phyloP scores from a whole-genome alignment of 768 basidiomycete species.

The Pleurotus salmoneostramineus region DNA sequence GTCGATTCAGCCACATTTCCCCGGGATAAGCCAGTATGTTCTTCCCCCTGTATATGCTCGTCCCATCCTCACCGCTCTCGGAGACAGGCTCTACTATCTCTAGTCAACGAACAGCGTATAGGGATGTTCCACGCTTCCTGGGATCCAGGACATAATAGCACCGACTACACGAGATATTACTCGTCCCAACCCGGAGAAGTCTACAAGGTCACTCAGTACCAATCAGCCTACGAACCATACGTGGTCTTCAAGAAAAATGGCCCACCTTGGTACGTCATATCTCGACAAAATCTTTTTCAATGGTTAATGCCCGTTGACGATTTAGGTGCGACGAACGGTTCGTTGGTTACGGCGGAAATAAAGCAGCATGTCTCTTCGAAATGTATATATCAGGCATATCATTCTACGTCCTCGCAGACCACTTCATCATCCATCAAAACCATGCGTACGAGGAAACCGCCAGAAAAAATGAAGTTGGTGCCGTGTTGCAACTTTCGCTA shows the following conservation, averaged over 20 bases:
- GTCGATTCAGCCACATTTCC: constrained; percentile 59
- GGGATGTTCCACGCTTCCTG: constrained; percentile 78
- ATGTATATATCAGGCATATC: constrained; percentile 86
- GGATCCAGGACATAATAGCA: constrained; percentile 77
- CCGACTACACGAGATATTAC: constrained; percentile 72
- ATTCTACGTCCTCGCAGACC: constrained; percentile 81
- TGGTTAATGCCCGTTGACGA: neutral
- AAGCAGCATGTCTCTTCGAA: constrained; percentile 88
- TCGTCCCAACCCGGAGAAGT: constrained; percentile 56
- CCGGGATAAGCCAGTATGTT: constrained; percentile 44
- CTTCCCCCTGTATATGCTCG: neutral
- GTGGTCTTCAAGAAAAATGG: constrained; percentile 76
- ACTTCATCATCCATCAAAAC: constrained; percentile 87
- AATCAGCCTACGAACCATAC: constrained; percentile 87
- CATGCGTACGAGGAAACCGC: constrained; percentile 77
- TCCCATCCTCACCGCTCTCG: neutral
- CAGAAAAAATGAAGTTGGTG: constrained; percentile 72
- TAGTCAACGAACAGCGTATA: constrained; percentile 54
- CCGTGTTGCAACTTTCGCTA: constrained; percentile 20
- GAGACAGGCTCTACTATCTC: constrained; percentile 47
- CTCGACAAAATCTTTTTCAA: neutral
- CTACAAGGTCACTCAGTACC: constrained; percentile 75
- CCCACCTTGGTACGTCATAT: constrained; percentile 58
- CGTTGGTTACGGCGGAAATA: constrained; percentile 89
- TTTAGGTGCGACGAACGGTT: constrained; percentile 88